Evolutionary conservation across 1,139 yeast species (phyloP).

Genomic region (Saccharomyces pastorianus): DNA sequence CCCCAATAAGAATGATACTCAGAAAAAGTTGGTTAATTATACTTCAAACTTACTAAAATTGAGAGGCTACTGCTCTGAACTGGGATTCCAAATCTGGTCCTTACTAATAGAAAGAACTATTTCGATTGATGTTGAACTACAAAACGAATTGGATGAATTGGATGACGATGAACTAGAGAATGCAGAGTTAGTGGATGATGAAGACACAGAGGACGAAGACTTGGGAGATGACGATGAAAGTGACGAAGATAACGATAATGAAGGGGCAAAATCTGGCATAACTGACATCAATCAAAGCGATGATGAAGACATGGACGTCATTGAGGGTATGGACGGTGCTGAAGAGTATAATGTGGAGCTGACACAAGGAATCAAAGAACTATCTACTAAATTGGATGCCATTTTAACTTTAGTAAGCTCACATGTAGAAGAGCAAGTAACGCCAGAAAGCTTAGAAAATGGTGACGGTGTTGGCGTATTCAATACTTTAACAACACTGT

Average conservation of each 20-base stretch:
- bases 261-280: background rate
- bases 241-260: slow-evolving; percentile 24
- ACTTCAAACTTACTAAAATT: slow-evolving; percentile 54
- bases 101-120: slow-evolving; percentile 70
- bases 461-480: slow-evolving; percentile 70
- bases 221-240: slow-evolving; percentile 21
- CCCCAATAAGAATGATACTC: slow-evolving; percentile 71
- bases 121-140: slow-evolving; percentile 88
- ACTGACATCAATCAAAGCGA: slow-evolving; percentile 2
- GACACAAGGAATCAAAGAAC: slow-evolving; percentile 45
- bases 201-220: slow-evolving; percentile 17
- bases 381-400: slow-evolving; percentile 63
- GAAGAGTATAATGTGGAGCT: slow-evolving; percentile 41
- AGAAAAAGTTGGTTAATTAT: slow-evolving; percentile 51
- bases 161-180: slow-evolving; percentile 57
- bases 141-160: slow-evolving; percentile 75
- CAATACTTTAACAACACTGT: slow-evolving; percentile 65
- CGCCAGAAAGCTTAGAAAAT: slow-evolving; percentile 43
- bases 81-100: slow-evolving; percentile 70
- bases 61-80: slow-evolving; percentile 63
- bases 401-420: slow-evolving; percentile 50
- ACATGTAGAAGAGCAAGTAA: slow-evolving; percentile 44
- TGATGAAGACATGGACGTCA: slow-evolving; percentile 32
- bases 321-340: slow-evolving; percentile 34
- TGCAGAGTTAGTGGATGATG: slow-evolving; percentile 28